Evolutionary conservation across 306 rosid genomes (phyloP), one percentile per base, ranked within the genome.

Genomic region (Pyrus bretschneideri): DNA sequence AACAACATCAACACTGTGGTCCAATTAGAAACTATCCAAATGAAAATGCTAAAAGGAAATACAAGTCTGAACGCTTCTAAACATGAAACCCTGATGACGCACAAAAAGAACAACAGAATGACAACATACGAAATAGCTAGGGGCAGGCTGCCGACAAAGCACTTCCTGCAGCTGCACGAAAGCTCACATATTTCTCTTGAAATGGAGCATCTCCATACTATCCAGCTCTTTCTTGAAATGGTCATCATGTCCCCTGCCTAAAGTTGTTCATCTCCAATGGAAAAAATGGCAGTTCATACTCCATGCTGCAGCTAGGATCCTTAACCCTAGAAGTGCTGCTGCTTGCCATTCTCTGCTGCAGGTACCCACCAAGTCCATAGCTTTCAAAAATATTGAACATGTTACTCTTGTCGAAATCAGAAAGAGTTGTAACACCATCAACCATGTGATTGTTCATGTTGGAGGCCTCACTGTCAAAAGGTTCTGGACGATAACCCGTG

Each of bases 171-270:
- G 54, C 54, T 49, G 54, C 19, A 49, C 54, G 2, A 49, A 46
- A 14, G 54, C 54, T 49, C 54, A 49, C 54, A 49, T 18, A 2
- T 31, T 63, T 69, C 18, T 78, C 82, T 40, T 55, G 81, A 14
- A 49, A 67, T 27, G 72, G 30, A 78, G 72, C 72, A 87, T 65
- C 71, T 85, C 84, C 30, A 85, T 60, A 65, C 85, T 59, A 45
- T 81, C 91, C 82, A 85, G 76, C 76, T 87, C 91, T 17, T 73
- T 66, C 62, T 82, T 78, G 3, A 52, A 54, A 11, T 31, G 69
- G 15, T 35, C 78, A 40, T 78, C 77, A 13, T 70, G 69, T 54
- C 78, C 88, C 0, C 67, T n/a, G 78, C 85, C 51, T 23, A 38
- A 71, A 51, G 67, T 72, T 65, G 27, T 79, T 80, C 58, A 79